These are phyloP conservation scores for Juglanconis juglandina DNA, from an alignment of 2,329 filamentous ascomycete genomes.

Conservation along the genomic window DNA sequence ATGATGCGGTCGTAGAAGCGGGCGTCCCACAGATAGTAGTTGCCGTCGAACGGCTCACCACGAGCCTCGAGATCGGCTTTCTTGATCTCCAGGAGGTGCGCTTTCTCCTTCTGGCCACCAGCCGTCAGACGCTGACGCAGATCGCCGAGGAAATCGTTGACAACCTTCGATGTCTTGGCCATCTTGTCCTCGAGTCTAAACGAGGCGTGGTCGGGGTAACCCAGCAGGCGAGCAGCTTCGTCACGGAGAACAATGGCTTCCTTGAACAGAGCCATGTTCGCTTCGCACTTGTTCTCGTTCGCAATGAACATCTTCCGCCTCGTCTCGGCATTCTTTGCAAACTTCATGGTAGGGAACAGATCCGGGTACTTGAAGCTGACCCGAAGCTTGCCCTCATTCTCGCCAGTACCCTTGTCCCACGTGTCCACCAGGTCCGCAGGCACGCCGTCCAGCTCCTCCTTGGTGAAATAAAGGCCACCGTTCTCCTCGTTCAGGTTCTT, in stretches of 20 bases:
- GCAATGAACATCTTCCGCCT: conserved; percentile 67
- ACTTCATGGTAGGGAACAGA: conserved; percentile 74
- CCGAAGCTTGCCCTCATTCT: conserved; percentile 68
- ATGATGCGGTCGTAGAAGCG: conserved; percentile 77
- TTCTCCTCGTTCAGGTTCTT: conserved; percentile 82
- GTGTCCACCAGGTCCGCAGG: conserved; percentile 64
- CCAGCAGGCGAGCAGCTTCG: conserved; percentile 72
- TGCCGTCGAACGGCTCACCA: conserved; percentile 58
- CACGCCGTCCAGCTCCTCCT: conserved; percentile 70
- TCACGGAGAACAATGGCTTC: conserved; percentile 73
- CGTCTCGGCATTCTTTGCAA: conserved; percentile 66
- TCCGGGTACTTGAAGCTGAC: conserved; percentile 83
- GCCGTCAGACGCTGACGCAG: conserved; percentile 63
- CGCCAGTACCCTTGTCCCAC: conserved; percentile 68
- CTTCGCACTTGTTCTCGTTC: conserved; percentile 78
- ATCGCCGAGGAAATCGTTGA: conserved; percentile 70
- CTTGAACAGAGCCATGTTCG: conserved; percentile 70
- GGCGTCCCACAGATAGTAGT: conserved; percentile 81
- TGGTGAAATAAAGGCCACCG: conserved; percentile 75
- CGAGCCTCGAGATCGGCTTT: conserved; percentile 62
- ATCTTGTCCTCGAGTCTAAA: conserved; percentile 80
- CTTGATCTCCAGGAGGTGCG: conserved; percentile 70
- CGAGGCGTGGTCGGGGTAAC: conserved; percentile 73
- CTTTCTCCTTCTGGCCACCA: conserved; percentile 68
- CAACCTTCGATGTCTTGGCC: conserved; percentile 71